These are phyloP conservation scores for Nemania sp. DNA, from an alignment of 2,329 filamentous ascomycete genomes.

Conservation along the genomic window DNA sequence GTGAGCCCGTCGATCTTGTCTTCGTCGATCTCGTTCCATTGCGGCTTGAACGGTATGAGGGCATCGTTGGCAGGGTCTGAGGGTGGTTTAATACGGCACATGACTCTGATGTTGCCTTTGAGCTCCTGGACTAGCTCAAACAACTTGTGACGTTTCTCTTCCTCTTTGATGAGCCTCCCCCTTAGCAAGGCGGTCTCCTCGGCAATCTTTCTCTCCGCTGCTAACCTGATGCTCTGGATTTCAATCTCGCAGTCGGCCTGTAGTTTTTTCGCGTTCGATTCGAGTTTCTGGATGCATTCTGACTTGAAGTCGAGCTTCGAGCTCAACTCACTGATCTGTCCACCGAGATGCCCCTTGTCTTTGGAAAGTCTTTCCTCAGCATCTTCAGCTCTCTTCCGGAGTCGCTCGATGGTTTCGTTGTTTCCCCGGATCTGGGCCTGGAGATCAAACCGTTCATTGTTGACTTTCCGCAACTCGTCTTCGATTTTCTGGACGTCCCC, in stretches of 20 bases:
- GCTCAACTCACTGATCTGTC: constrained; percentile 38
- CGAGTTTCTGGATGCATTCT: constrained; percentile 36
- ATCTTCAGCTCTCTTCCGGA: constrained; percentile 38
- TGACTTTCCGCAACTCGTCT: constrained; percentile 47
- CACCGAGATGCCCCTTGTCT: constrained; percentile 39
- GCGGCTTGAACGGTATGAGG: constrained; percentile 76
- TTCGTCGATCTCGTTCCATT: constrained; percentile 62
- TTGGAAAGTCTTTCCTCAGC: constrained; percentile 39
- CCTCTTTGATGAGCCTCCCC: constrained; percentile 86
- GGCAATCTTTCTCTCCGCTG: constrained; percentile 77
- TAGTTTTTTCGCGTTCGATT: constrained; percentile 33
- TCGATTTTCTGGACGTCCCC: constrained; percentile 53
- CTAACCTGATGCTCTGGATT: constrained; percentile 73
- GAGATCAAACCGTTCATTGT: constrained; percentile 30
- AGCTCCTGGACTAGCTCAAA: constrained; percentile 98
- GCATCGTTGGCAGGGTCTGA: constrained; percentile 63
- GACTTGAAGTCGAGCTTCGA: constrained; percentile 37
- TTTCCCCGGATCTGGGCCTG: constrained; percentile 36
- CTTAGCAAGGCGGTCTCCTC: constrained; percentile 63
- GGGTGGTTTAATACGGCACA: constrained; percentile 89
- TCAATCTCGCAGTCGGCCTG: constrained; percentile 33
- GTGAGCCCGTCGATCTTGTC: constrained; percentile 88
- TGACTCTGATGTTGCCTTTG: constrained; percentile 97
- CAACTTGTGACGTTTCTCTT: constrained; percentile 85
- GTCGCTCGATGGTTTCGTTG: constrained; percentile 37